A percentile compares a stretch with the other conserved stretches of the same genome.
These are phyloP conservation scores for Paraphysoderma sedebokerense DNA, from an alignment of 371 early-diverging fungal species.

Conservation along the genomic window DNA sequence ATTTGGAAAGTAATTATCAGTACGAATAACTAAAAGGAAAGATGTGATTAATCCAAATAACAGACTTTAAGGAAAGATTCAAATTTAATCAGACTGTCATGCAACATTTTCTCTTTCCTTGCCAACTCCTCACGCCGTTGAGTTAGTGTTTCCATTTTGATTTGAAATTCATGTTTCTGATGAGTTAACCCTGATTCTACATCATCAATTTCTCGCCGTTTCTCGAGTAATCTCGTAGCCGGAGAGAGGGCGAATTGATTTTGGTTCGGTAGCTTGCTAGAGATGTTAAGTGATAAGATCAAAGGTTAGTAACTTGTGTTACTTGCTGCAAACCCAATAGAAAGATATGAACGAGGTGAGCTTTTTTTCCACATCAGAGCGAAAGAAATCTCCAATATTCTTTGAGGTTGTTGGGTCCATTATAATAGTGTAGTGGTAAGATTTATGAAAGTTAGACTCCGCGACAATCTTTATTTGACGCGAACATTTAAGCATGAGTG, in stretches of 20 bases:
- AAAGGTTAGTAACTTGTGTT: not conserved
- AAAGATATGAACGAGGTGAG: conserved; percentile 15
- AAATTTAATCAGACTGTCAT: conserved; percentile 29
- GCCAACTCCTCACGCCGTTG: conserved; percentile 27
- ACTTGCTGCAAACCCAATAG: not conserved
- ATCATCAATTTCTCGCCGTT: conserved; percentile 32
- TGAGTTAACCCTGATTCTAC: conserved; percentile 30
- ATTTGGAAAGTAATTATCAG: no score
- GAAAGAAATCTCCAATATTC: conserved; percentile 24
- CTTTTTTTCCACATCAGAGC: conserved; percentile 24
- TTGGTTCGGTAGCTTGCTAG: conserved; percentile 24
- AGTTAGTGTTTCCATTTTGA: conserved; percentile 29
- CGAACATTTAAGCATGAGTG: no score
- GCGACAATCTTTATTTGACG: no score
- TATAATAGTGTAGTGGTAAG: no score
- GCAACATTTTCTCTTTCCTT: conserved; percentile 23
- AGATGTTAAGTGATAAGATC: not conserved
- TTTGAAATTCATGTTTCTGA: conserved; percentile 35
- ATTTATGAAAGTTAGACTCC: no score
- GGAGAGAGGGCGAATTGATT: conserved; percentile 34
- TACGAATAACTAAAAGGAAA: no score
- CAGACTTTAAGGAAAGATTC: conserved; percentile 34
- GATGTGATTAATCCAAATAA: not conserved
- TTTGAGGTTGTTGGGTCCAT: conserved; percentile 1
- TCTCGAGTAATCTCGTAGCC: conserved; percentile 30